phyloP scores from a whole-genome alignment of 129 eudicot genomes.

The Flaveria ramosissima region DNA sequence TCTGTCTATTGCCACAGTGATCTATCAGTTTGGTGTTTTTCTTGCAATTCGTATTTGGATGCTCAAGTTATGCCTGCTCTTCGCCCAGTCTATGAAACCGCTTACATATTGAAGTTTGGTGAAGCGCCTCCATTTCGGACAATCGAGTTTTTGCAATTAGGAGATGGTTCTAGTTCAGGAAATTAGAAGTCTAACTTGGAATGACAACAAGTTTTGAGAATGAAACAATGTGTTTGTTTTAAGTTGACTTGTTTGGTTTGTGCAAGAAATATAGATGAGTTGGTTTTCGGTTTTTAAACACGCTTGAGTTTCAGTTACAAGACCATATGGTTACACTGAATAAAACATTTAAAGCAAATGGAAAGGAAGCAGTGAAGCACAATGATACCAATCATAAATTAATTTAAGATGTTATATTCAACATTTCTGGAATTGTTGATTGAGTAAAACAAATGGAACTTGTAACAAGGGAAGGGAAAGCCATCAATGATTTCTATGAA shows the following conservation, averaged over 20 bases:
- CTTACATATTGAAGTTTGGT: slow-evolving; percentile 81
- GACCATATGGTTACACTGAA: background rate
- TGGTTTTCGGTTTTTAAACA: background rate
- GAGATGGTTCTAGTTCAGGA: slow-evolving; percentile 33
- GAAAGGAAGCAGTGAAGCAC: slow-evolving; percentile 18
- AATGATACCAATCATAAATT: background rate
- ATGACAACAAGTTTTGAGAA: background rate
- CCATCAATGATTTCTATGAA: slow-evolving; percentile 8
- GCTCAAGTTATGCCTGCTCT: slow-evolving; percentile 73
- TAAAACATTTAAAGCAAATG: background rate
- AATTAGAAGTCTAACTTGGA: slow-evolving; percentile 20
- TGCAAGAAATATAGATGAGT: slow-evolving; percentile 3
- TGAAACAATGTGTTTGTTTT: background rate
- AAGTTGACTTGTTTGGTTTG: slow-evolving; percentile 4
- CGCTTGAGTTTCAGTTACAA: background rate
- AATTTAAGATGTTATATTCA: slow-evolving; percentile 8
- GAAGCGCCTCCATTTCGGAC: slow-evolving; percentile 71
- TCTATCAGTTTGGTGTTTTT: slow-evolving; percentile 94
- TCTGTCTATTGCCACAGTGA: slow-evolving; percentile 53
- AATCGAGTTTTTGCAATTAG: slow-evolving; percentile 32
- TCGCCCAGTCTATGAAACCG: slow-evolving; percentile 78
- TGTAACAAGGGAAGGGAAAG: slow-evolving; percentile 9
- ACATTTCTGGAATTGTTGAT: slow-evolving; percentile 23
- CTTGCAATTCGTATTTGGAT: slow-evolving; percentile 83
- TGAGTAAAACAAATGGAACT: slow-evolving; percentile 20